phyloP scores from a whole-genome alignment of 768 basidiomycete genomes.

The Rickenella mellea region DNA sequence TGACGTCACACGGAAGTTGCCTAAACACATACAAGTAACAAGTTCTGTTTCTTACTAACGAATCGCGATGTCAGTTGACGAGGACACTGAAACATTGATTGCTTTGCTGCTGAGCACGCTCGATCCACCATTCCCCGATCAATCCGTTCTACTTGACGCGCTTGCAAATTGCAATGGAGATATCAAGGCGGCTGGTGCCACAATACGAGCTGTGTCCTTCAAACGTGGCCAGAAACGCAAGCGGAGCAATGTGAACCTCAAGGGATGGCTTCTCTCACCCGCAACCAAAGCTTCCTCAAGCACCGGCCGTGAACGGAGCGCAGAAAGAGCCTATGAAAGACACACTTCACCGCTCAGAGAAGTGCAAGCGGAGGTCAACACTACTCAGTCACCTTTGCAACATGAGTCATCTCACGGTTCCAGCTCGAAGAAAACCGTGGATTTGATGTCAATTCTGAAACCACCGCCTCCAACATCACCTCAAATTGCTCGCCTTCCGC shows the following conservation, averaged over 20 bases:
- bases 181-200: slow-evolving; percentile 37
- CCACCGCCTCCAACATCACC: slow-evolving; percentile 33
- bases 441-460: slow-evolving; percentile 50
- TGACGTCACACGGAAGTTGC: too few species aligned
- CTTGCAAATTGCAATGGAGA: slow-evolving; percentile 50
- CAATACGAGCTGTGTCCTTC: slow-evolving; percentile 17
- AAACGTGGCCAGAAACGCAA: slow-evolving; percentile 36
- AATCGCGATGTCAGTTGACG: too few species aligned
- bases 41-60: too few species aligned
- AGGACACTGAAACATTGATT: slow-evolving; percentile 61
- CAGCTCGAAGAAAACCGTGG: slow-evolving; percentile 22
- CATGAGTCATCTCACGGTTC: slow-evolving; percentile 6
- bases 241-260: slow-evolving; percentile 28
- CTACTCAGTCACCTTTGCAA: neutral
- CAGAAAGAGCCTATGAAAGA: neutral
- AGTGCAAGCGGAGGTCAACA: neutral
- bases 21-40: too few species aligned
- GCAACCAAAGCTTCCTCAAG: slow-evolving; percentile 15
- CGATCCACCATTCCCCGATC: slow-evolving; percentile 20
- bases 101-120: slow-evolving; percentile 60
- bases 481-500: slow-evolving; percentile 32
- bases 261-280: slow-evolving; percentile 61
- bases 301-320: slow-evolving; percentile 12
- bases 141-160: slow-evolving; percentile 44
- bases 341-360: slow-evolving; percentile 5